Base-by-base conservation (phyloP, 148 eudicot species). In the Drosera capensis region DNA sequence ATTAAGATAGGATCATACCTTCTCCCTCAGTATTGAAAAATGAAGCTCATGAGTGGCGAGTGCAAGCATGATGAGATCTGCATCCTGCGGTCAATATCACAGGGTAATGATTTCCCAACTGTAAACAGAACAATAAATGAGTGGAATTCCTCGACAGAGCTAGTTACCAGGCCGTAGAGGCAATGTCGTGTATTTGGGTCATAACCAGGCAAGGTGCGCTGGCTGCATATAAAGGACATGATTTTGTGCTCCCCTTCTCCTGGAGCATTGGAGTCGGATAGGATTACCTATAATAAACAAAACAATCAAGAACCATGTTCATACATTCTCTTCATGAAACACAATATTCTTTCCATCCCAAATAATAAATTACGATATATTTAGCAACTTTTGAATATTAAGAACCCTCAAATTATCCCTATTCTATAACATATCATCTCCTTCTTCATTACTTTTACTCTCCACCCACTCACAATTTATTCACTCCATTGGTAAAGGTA, bases 191-290 rank as follows among this genome's bases (percentile, higher is more conserved):
- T 70, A 20, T 74, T 53, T 5, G 71, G 66, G 23, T 69, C 31
- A 25, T 62, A 74, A 20, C 30, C 75, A 0, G 64, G 64, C 1
- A 35, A 51, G 2, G 41, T 14, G 5, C 75, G 57, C 34, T 74
- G 79, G 3, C 22, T 44, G 22, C 75, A 55, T 3, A 74, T 66
- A 11, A 66, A 74, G 0, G 64, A 58, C 75, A 70, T 59, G 6
- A 74, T 74, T 30, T 74, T 74, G 23, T 70, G 79, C 9, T 74
- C 79, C 25, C 79, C 75, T 45, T 74, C 79, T 0, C 79, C 79
- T 11, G 79, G 79, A 35, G 60, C 71, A 54, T 36, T 74, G 0
- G 60, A 56, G 50, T 69, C 75, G 0, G 79, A 74, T 0, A 74
- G 58, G 25, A 74, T 60, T 9, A 74, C 75, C 75, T 74, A 31